Conservation (phyloP, 805 yeast species). For the Candida hispaniensis region DNA sequence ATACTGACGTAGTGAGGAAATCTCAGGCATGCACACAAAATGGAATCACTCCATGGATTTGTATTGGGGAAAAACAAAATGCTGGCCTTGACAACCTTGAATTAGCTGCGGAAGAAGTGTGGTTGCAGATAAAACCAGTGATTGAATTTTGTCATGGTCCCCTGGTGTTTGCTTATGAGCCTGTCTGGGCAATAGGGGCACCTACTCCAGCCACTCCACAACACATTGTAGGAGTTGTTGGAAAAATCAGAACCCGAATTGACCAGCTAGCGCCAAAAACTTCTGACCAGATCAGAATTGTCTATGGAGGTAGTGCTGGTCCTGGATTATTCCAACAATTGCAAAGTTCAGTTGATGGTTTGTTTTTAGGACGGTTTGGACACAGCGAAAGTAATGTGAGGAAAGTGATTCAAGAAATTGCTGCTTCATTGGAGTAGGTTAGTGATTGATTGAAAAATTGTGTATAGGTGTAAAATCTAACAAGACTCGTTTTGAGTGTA, state of each 20-base stretch:
- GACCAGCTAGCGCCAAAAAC: slow-evolving; percentile 9
- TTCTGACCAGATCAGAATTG: slow-evolving; percentile 21
- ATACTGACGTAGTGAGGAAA: slow-evolving; percentile 22
- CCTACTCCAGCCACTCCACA: slow-evolving; percentile 24
- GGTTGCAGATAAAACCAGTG: slow-evolving; percentile 13
- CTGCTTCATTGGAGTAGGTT: too few relatives aligned
- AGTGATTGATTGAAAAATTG: too few relatives aligned
- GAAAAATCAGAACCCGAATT: slow-evolving; percentile 3
- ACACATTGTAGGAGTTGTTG: slow-evolving; percentile 23
- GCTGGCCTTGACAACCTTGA: slow-evolving; percentile 16
- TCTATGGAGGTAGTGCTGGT: slow-evolving; percentile 27
- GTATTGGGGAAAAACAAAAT: slow-evolving; percentile 23
- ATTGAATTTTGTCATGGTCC: slow-evolving; percentile 6
- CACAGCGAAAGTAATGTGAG: slow-evolving; percentile 23
- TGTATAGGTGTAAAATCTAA: too few relatives aligned
- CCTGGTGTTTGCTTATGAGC: slow-evolving; percentile 26
- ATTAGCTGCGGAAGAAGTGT: slow-evolving; percentile 16
- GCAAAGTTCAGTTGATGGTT: slow-evolving; percentile 23
- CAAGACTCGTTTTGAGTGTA: too few relatives aligned
- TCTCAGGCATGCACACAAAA: slow-evolving; percentile 20
- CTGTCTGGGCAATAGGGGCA: slow-evolving; percentile 29
- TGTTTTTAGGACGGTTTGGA: slow-evolving; percentile 26
- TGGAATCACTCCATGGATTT: slow-evolving; percentile 23
- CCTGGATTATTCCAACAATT: slow-evolving; percentile 23
- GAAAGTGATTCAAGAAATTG: slow-evolving; percentile 21